Conservation (phyloP, 2,329 filamentous ascomycete genomes). For the Pseudomassariella vexata region DNA sequence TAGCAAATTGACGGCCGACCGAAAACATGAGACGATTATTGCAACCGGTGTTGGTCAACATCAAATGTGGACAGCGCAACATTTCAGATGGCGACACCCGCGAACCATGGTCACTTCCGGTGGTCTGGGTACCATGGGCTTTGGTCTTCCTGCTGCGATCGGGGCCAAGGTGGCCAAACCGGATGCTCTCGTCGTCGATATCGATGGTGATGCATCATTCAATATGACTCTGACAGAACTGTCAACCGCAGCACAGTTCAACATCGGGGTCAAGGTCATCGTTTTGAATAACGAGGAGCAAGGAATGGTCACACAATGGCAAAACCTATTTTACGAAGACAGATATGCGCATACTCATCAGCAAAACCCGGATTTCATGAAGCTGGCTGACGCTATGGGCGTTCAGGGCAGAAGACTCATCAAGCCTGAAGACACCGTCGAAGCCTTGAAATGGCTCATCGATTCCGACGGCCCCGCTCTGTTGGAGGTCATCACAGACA, state of each 20-base stretch:
- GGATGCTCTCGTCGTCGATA: constrained; percentile 85
- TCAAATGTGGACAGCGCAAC: constrained; percentile 98
- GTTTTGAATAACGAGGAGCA: constrained; percentile 96
- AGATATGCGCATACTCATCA: constrained; percentile 91
- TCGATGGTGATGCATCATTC: constrained; percentile 98
- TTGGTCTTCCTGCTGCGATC: constrained; percentile 87
- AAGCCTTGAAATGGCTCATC: constrained; percentile 82
- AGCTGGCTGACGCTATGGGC: constrained; percentile 86
- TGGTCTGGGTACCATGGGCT: constrained; percentile 94
- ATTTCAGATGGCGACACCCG: constrained; percentile 90
- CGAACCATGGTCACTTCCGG: constrained; percentile 95
- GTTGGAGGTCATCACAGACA: constrained; percentile 86
- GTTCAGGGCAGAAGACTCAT: constrained; percentile 67
- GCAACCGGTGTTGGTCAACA: constrained; percentile 94
- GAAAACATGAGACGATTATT: constrained; percentile 82
- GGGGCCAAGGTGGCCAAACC: constrained; percentile 83
- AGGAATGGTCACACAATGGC: constrained; percentile 98
- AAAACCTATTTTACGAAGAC: constrained; percentile 95
- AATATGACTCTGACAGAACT: constrained; percentile 98
- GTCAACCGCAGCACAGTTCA: constrained; percentile 87
- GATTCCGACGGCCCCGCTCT: constrained; percentile 85
- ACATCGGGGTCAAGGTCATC: constrained; percentile 93
- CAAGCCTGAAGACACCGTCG: constrained; percentile 72
- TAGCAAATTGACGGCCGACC: constrained; percentile 72
- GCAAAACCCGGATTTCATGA: constrained; percentile 92